These are phyloP conservation scores for Pythium rishiriense DNA, from an alignment of 352 stramenopile genomes.

Conservation along the genomic window DNA sequence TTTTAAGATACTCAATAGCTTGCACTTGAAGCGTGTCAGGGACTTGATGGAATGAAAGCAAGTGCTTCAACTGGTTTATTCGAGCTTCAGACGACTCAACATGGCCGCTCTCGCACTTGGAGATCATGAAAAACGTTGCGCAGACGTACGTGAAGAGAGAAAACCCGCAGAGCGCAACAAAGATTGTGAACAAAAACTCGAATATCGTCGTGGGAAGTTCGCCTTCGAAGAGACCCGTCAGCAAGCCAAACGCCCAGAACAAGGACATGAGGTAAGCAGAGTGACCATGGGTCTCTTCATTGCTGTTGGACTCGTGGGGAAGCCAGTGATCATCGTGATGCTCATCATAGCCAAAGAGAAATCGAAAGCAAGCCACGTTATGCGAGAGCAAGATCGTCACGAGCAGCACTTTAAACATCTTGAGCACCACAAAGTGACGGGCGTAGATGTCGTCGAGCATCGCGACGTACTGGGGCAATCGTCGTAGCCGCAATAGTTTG, in stretches of 20 bases:
- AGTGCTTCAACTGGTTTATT: constrained; percentile 72
- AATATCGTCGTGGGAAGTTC: constrained; percentile 46
- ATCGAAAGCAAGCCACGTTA: constrained; percentile 58
- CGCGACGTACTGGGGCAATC: constrained; percentile 55
- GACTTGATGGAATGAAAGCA: constrained; percentile 66
- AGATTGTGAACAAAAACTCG: constrained; percentile 63
- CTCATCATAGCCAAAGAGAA: constrained; percentile 53
- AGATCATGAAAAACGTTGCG: constrained; percentile 78
- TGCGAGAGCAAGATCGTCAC: constrained; percentile 52
- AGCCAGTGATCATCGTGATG: constrained; percentile 56
- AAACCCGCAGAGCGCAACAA: constrained; percentile 68
- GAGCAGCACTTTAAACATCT: constrained; percentile 67
- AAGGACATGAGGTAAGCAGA: constrained; percentile 59
- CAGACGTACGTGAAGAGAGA: constrained; percentile 70
- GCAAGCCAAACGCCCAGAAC: constrained; percentile 62
- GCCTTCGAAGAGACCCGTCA: constrained; percentile 68
- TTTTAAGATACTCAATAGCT: constrained; percentile 56
- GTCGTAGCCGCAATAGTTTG: constrained; percentile 51
- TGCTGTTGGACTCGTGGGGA: constrained; percentile 19
- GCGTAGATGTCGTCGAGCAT: constrained; percentile 61
- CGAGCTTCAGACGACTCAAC: constrained; percentile 50
- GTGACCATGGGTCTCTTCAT: constrained; percentile 5
- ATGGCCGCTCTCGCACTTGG: constrained; percentile 67
- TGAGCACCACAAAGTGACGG: constrained; percentile 54
- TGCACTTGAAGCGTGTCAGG: constrained; percentile 49